Evolutionary conservation across 805 yeast species (phyloP), one percentile per base, ranked within the genome.

Genomic region (Saccharomycopsis sp.): DNA sequence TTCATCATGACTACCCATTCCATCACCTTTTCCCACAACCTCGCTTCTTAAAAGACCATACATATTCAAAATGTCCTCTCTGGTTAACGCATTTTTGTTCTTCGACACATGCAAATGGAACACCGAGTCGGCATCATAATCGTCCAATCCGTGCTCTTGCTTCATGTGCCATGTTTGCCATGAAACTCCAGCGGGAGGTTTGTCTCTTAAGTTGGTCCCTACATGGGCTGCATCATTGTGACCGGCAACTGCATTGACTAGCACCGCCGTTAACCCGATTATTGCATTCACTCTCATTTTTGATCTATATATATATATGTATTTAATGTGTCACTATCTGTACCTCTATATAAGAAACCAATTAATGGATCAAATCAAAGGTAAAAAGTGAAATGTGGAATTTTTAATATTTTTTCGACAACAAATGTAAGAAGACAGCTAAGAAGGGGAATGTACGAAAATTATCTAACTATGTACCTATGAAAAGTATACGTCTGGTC

Each of bases 91-190:
- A 50, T 87, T 90, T 69, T 81, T 76, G 67, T 76, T 73, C 65
- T 81, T 73, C 56, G 82, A 69, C 70, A 92, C 97, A 72, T 93
- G 99, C 25, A 92, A 67, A 42, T 79, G 79, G 78, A 93, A 93
- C 66, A 93, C 89, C 15, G 86, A 78, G 49, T 78, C 83, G 0
- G 96, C 78, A 62, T 87, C 96, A 66, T 83, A 89, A 25, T 77
- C 75, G 62, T 87, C 91, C 60, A 89, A 64, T 17, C 83, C 87
- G 73, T 93, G 97, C 73, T 93, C 98, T 64, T 83, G 84, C 65
- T 81, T 76, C 97, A 93, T 92, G 70, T 93, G 98, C 88, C 92
- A 87, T 64, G 80, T 79, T 66, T 86, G 89, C 96, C 96, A 89
- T 17, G 81, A 71, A 42, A 82, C 65, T 0, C 81, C 83, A 9